phyloP scores from a whole-genome alignment of 2,329 filamentous ascomycete species.

The Pseudofabraea citricarpa region DNA sequence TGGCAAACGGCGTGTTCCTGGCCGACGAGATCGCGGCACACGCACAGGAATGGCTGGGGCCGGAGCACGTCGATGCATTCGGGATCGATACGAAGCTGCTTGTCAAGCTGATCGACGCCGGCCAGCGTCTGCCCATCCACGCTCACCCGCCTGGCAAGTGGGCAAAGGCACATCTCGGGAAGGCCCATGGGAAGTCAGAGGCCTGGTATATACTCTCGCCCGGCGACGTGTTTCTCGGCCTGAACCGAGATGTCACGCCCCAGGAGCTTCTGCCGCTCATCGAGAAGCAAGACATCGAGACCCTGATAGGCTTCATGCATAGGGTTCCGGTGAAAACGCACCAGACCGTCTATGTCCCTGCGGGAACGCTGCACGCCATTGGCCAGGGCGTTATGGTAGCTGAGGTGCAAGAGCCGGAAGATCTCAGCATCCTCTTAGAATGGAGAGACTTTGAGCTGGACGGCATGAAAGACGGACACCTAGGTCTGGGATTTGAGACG shows the following conservation, averaged over 20 bases:
- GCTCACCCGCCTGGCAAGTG: constrained; percentile 3
- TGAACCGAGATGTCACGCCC: constrained; percentile 2
- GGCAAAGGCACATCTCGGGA: constrained; percentile 1
- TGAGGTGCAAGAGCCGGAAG: constrained; percentile 4
- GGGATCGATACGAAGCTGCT: constrained; percentile 5
- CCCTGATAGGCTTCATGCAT: constrained; percentile 2
- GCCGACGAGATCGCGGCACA: constrained; percentile 2
- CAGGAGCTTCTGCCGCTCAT: constrained; percentile 1
- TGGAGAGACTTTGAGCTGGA: constrained; percentile 3
- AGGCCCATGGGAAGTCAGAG: constrained; percentile 4
- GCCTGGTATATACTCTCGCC: constrained; percentile 6
- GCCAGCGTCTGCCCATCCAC: constrained; percentile 7
- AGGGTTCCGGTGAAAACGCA: constrained; percentile 1
- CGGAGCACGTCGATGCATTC: constrained; percentile 1
- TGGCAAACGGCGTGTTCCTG: constrained; percentile 2
- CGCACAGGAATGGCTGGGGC: constrained; percentile 2
- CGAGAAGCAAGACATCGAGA: constrained; percentile 3
- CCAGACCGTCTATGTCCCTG: constrained; percentile 6
- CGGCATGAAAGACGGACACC: neutral
- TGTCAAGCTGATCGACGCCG: constrained; percentile 6
- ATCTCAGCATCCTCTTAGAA: constrained; percentile 3
- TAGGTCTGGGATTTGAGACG: constrained; percentile 3
- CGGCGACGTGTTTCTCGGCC: constrained; percentile 3
- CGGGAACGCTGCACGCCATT: constrained; percentile 3
- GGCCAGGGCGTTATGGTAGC: constrained; percentile 4